Conservation (phyloP, 768 basidiomycete species). For the Tephrocybe sp. region DNA sequence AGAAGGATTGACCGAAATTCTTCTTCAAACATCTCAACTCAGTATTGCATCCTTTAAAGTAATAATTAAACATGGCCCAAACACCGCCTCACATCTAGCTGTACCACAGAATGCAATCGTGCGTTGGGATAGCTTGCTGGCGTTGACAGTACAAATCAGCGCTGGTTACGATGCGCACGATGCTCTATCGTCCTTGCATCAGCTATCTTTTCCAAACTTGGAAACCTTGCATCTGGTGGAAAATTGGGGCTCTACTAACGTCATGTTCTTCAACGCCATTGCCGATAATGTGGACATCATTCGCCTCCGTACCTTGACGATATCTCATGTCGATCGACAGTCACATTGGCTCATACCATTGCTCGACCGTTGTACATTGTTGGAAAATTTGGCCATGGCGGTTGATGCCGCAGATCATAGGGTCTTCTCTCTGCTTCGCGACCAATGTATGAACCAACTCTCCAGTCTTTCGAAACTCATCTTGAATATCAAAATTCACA, state of each 20-base stretch:
- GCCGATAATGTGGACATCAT: not conserved
- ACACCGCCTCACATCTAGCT: not conserved
- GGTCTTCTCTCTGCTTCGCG: not conserved
- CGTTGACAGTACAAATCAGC: not conserved
- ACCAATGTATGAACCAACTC: not conserved
- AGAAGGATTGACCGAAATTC: not conserved
- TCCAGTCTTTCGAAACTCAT: not conserved
- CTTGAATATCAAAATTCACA: not conserved
- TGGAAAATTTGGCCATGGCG: not conserved
- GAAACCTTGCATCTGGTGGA: not conserved
- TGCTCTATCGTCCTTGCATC: not conserved
- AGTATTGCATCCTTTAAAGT: not conserved
- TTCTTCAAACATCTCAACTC: not conserved
- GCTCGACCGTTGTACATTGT: not conserved
- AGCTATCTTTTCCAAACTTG: not conserved
- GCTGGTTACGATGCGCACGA: not conserved
- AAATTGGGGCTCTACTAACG: not conserved
- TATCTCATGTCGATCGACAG: not conserved
- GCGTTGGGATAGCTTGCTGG: too few species aligned
- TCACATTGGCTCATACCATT: not conserved
- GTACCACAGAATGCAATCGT: not conserved
- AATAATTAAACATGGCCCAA: not conserved
- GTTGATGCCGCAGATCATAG: not conserved
- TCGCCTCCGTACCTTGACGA: not conserved
- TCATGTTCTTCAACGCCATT: not conserved